Percentiles rank a stretch among this genome's conserved stretches.
These are phyloP conservation scores for Penicillium aurantiogriseum DNA, from an alignment of 2,329 filamentous ascomycete species.

Conservation along the genomic window DNA sequence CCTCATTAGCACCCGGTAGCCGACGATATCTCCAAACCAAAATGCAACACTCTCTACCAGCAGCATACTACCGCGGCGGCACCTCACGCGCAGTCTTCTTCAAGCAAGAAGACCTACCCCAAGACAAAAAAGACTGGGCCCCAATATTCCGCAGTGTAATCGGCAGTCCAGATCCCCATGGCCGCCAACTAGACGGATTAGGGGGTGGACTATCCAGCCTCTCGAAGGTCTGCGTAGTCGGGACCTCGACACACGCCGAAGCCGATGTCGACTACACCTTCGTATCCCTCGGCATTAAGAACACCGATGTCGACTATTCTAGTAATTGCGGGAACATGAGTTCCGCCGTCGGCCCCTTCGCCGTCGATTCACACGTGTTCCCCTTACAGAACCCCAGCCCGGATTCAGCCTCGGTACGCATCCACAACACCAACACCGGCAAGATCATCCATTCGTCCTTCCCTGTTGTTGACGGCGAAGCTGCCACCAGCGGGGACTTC, in stretches of 20 bases:
- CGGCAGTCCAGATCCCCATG: slow-evolving; percentile 64
- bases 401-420: slow-evolving; percentile 50
- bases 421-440: slow-evolving; percentile 70
- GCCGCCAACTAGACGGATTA: slow-evolving; percentile 70
- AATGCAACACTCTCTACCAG: slow-evolving; percentile 43
- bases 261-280: slow-evolving; percentile 71
- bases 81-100: slow-evolving; percentile 68
- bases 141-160: slow-evolving; percentile 59
- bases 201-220: slow-evolving; percentile 68
- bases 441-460: slow-evolving; percentile 64
- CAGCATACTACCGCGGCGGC: slow-evolving; percentile 65
- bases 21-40: slow-evolving; percentile 11
- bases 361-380: slow-evolving; percentile 56
- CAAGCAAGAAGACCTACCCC: slow-evolving; percentile 53
- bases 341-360: slow-evolving; percentile 64
- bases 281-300: slow-evolving; percentile 64
- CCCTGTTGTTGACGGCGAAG: slow-evolving; percentile 49
- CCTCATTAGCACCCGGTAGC: not conserved
- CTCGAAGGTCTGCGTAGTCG: slow-evolving; percentile 69
- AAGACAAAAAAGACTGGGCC: slow-evolving; percentile 47
- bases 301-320: slow-evolving; percentile 61
- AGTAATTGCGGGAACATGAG: slow-evolving; percentile 78
- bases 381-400: slow-evolving; percentile 15
- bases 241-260: slow-evolving; percentile 47
- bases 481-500: slow-evolving; percentile 55